A percentile compares a stretch with the other conserved stretches of the same genome.
Evolutionary conservation across 2,329 filamentous ascomycete genomes (phyloP).

Genomic region (Chalaropsis thielavioides): DNA sequence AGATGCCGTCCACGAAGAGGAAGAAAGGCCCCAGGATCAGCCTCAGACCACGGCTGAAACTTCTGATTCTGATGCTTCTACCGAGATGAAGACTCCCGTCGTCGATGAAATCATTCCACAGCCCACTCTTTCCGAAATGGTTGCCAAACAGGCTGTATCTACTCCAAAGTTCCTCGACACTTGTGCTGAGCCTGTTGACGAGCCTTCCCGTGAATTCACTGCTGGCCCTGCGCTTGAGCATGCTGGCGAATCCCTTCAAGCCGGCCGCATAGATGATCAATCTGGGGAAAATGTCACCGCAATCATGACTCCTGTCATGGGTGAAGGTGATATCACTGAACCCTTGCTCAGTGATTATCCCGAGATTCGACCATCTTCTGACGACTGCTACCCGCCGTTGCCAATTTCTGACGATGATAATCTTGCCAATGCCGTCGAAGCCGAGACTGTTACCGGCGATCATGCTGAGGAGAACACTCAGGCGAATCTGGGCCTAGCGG

Average conservation of each 20-base stretch:
- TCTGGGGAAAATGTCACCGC: neutral
- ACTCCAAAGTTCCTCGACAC: neutral
- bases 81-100: neutral
- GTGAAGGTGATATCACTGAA: neutral
- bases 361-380: neutral
- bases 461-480: neutral
- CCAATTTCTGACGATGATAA: neutral
- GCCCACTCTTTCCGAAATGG: neutral
- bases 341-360: neutral
- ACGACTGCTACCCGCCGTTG: neutral
- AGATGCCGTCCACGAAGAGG: neutral
- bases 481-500: neutral
- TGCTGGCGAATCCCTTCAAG: neutral
- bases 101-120: neutral
- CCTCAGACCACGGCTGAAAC: neutral
- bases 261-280: neutral
- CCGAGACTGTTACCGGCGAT: neutral
- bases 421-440: neutral
- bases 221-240: neutral
- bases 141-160: neutral
- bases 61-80: neutral
- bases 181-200: neutral
- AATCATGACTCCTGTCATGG: neutral
- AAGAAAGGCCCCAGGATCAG: neutral
- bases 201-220: neutral